Evolutionary conservation across 2,329 filamentous ascomycete species (phyloP).

Genomic region (Pestalotiopsis sp.): DNA sequence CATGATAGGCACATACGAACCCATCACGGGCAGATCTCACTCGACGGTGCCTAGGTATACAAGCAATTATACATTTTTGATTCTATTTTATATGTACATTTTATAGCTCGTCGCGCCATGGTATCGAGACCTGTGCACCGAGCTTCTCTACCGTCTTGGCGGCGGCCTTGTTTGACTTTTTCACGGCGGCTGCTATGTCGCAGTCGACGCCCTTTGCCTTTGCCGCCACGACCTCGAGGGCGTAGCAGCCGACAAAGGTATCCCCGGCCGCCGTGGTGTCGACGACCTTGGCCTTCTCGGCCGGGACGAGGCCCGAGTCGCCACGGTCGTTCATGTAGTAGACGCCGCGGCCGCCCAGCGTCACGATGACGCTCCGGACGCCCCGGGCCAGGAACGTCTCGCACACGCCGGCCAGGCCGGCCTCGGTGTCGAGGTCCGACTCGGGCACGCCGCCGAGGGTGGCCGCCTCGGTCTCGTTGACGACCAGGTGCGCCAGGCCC

Average conservation of each 20-base stretch:
- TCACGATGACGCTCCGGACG: conserved; percentile 79
- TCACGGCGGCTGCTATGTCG: conserved; percentile 61
- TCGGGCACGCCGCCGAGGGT: conserved; percentile 64
- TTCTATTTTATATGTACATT: not conserved
- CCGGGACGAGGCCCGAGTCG: conserved; percentile 54
- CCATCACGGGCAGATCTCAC: not conserved
- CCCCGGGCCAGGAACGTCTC: conserved; percentile 67
- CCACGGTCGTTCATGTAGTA: conserved; percentile 60
- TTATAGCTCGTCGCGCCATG: conserved; percentile 57
- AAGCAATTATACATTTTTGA: not conserved
- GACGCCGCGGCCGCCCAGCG: conserved; percentile 79
- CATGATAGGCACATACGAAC: too few relatives aligned
- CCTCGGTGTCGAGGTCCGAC: conserved; percentile 48
- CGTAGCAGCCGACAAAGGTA: conserved; percentile 90
- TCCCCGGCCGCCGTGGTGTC: conserved; percentile 95
- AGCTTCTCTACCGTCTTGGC: conserved; percentile 66
- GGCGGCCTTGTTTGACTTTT: conserved; percentile 63
- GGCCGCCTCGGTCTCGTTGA: conserved; percentile 89
- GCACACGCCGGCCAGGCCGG: conserved; percentile 51
- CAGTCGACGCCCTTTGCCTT: conserved; percentile 35
- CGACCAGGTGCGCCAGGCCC: conserved; percentile 75
- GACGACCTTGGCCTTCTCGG: conserved; percentile 74
- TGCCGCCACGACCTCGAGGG: conserved; percentile 66
- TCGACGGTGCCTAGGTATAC: not conserved
- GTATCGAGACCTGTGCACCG: conserved; percentile 69